Base-by-base conservation (phyloP, 805 yeast species). In the Cyberlindnera mrakii region DNA sequence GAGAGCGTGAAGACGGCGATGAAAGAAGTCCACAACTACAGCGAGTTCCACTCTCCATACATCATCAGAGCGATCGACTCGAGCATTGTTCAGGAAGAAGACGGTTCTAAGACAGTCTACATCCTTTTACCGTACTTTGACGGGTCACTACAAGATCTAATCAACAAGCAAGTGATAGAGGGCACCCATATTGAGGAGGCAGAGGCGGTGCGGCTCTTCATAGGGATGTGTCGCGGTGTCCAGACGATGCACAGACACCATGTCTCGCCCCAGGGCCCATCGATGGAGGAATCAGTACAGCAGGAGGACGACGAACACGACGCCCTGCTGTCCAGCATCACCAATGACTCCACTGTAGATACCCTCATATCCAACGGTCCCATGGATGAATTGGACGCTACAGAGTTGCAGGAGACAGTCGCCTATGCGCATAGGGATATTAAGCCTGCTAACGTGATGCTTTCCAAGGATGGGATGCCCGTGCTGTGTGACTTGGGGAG, bases 361-460 rank as follows among this genome's bases (percentile, higher is more conserved):
- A 6, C 59, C 19, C 58, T 57, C 11, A 49, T 50, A 20, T 55
- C 57, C 11, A 50, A 53, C 13, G 68, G 60, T 4, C 67, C 49
- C 27, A 43, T 59, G 13, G 69, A 59, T 31, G 62, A 46, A n/a
- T 64, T 78, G 6, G 38, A 43, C 19, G 71, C 58, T 3, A 76
- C 83, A 1, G 82, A 79, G 46, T 53, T 81, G 40, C 68, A 71
- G 23, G 83, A 78, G 42, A 65, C 75, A 3, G 67, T 74, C 4
- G 84, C 91, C 4, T 88, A 75, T 60, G 91, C 96, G 0, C 97
- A 90, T 60, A 66, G 89, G 44, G 96, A 90, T 59, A 66, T 90
- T 43, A 90, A 87, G 58, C 96, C 97, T 0, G 95, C 93, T 2
- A 90, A 87, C 57, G 77, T 89, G 15, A 82, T 90, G 90, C 65